A percentile compares a stretch with the other conserved stretches of the same genome.
phyloP scores from a whole-genome alignment of 2,329 filamentous ascomycete species.

The Alternaria viburni region DNA sequence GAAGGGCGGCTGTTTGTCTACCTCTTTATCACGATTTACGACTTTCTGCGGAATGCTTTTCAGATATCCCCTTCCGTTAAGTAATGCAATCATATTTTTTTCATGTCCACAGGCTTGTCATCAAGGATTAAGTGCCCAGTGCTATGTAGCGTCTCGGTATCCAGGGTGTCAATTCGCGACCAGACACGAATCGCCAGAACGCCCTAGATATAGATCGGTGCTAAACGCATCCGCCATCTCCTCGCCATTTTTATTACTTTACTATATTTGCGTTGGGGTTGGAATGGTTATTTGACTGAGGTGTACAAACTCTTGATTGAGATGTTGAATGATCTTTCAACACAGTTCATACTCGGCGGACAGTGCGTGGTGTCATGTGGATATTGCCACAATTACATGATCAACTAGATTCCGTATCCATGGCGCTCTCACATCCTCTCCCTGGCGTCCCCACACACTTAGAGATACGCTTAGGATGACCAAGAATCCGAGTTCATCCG shows the following conservation, averaged over 20 bases:
- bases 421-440: fast-evolving
- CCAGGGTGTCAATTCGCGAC: too few relatives aligned
- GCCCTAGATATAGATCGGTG: too few relatives aligned
- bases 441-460: neutral
- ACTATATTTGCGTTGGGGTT: neutral
- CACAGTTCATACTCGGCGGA: neutral
- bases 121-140: too few relatives aligned
- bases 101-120: too few relatives aligned
- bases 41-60: slow-evolving; percentile 1
- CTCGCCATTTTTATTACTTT: too few relatives aligned
- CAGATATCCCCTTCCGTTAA: slow-evolving; percentile 7
- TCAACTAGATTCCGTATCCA: too few relatives aligned
- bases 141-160: too few relatives aligned
- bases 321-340: neutral
- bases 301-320: neutral
- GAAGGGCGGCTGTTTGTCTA: neutral
- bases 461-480: fast-evolving
- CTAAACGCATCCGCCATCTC: too few relatives aligned
- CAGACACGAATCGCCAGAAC: too few relatives aligned
- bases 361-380: neutral
- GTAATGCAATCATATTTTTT: slow-evolving; percentile 6
- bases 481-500: too few relatives aligned
- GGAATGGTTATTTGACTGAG: neutral
- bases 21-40: neutral
- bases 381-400: neutral